Evolutionary conservation across 345 rosid genomes (phyloP).

Genomic region (Gossypium thurberi): DNA sequence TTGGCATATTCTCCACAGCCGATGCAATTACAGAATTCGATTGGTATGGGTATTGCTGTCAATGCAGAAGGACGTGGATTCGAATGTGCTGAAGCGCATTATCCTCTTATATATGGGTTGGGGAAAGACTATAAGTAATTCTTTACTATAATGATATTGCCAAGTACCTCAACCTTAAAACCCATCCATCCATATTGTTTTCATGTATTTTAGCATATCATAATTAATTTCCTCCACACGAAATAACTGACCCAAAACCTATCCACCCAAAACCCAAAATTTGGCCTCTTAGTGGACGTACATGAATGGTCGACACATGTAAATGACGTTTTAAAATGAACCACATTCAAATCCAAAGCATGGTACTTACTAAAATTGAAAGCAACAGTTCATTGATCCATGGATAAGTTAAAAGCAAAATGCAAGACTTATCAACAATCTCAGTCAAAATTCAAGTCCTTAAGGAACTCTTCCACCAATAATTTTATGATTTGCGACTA

Average conservation of each 20-base stretch:
- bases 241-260: too few relatives aligned
- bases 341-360: background rate
- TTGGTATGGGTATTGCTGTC: too few relatives aligned
- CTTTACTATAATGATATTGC: too few relatives aligned
- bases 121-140: rapidly evolving
- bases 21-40: too few relatives aligned
- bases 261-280: background rate
- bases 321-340: background rate
- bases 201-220: too few relatives aligned
- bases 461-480: background rate
- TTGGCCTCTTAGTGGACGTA: background rate
- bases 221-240: too few relatives aligned
- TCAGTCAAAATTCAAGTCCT: conserved; percentile 12
- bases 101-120: too few relatives aligned
- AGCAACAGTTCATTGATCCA: background rate
- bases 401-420: background rate
- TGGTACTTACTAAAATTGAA: background rate
- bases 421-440: background rate
- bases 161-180: rapidly evolving
- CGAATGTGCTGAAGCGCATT: rapidly evolving
- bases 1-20: too few relatives aligned
- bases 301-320: background rate
- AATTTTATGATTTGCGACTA: background rate
- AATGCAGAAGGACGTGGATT: rapidly evolving
- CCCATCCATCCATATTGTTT: too few relatives aligned